Conservation (phyloP, 108 stramenopile genomes). For the Nitzschia palea region DNA sequence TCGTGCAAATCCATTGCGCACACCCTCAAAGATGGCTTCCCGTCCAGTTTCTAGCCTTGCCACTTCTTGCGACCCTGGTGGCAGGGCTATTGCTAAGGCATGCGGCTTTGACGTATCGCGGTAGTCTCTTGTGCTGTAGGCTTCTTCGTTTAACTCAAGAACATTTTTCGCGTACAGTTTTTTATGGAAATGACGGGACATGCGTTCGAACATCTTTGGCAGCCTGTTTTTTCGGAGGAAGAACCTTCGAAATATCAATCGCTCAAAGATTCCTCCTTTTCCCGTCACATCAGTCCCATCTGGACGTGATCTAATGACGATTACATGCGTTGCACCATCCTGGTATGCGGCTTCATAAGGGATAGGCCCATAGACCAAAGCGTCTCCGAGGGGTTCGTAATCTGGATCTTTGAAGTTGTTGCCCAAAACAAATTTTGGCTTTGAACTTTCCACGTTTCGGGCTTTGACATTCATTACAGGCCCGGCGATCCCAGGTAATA, state of each 20-base stretch:
- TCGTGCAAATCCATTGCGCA: constrained; percentile 88
- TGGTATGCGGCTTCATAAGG: constrained; percentile 83
- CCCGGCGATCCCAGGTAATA: constrained; percentile 94
- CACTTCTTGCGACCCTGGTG: constrained; percentile 83
- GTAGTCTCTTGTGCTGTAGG: constrained; percentile 46
- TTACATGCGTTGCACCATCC: constrained; percentile 92
- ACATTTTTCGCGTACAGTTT: constrained; percentile 84
- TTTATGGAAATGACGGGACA: constrained; percentile 69
- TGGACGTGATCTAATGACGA: constrained; percentile 87
- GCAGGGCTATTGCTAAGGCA: constrained; percentile 79
- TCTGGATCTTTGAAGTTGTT: constrained; percentile 49
- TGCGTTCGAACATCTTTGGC: constrained; percentile 60
- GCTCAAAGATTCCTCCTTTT: constrained; percentile 76
- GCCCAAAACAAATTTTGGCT: constrained; percentile 48
- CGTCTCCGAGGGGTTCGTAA: constrained; percentile 89
- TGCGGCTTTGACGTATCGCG: constrained; percentile 55
- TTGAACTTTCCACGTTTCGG: constrained; percentile 10
- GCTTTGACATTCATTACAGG: constrained; percentile 72
- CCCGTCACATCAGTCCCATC: constrained; percentile 91
- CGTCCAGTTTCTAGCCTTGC: constrained; percentile 76
- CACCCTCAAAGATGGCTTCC: constrained; percentile 81
- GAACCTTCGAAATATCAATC: constrained; percentile 79
- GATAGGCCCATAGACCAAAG: constrained; percentile 88
- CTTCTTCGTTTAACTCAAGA: constrained; percentile 72
- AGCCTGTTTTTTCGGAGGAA: constrained; percentile 81